Base-by-base conservation (phyloP, 2,329 filamentous ascomycete genomes). In the Cercospora sp. region DNA sequence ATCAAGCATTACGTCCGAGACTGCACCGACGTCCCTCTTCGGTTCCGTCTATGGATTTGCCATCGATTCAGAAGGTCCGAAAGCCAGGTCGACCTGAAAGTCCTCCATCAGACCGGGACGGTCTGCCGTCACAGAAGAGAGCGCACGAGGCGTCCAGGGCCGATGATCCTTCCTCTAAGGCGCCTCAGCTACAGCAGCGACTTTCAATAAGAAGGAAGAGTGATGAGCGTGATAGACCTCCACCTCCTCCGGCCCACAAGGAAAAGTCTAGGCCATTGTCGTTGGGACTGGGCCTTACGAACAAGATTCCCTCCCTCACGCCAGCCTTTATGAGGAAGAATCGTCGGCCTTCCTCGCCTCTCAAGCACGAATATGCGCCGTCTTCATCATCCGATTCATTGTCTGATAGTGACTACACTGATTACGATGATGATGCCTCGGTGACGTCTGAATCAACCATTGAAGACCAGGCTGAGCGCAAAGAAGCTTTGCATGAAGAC, bases 301-400 rank as follows among this genome's bases (percentile, higher is more conserved):
- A 72, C 53, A 69, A 75, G 23, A 63, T 79, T 1, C 75, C 76
- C 2, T 76, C 77, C 3, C 73, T 79, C 63, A 79, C 78, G 13
- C 77, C 78, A 7, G 75, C 74, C 3, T 80, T 79, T 69, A 58
- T 79, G 51, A 77, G 75, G 70, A 71, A 84, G 78, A 78, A 90
- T 76, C 88, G 94, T 55, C 88, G 93, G 18, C 91, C 89, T 1
- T 98, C 95, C 0, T 99, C 95, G 1, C 95, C 95, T 0, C 83
- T 99, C 60, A 99, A 99, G 81, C 94, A 98, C 77, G 94, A 99
- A 80, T 99, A 97, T 75, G 90, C 94, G 70, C 94, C 94, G 13
- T 98, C 95, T 16, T 89, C 87, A 6, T 87, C 87, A 57, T 89
- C 88, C 0, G 86, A 87, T 51, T 87, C 87, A 6, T 85, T 85